Conservation (phyloP, 108 stramenopile species). For the Chaetoceros tenuissimus region DNA sequence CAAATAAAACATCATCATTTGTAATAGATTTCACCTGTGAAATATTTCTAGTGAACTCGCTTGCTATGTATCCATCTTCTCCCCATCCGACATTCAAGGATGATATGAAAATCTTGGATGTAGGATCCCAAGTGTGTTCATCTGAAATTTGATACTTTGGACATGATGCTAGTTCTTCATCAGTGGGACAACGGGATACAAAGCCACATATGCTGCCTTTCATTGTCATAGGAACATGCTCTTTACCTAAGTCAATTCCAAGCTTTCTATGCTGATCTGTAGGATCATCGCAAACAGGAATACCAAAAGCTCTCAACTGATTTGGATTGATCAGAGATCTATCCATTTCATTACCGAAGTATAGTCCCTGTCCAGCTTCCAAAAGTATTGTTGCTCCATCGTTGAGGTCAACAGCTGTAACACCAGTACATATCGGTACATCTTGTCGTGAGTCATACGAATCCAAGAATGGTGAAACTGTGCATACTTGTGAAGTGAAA, state of each 20-base stretch:
- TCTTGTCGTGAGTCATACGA: neutral
- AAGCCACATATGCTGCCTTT: neutral
- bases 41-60: neutral
- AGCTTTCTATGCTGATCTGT: neutral
- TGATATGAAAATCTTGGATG: neutral
- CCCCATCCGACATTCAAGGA: neutral
- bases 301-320: constrained; percentile 7
- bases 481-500: neutral
- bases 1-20: neutral
- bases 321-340: constrained; percentile 11
- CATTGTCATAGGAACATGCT: neutral
- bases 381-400: neutral
- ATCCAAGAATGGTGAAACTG: neutral
- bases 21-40: neutral
- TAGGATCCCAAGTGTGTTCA: constrained; percentile 3
- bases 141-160: neutral
- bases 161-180: constrained; percentile 3
- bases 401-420: neutral
- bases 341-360: neutral
- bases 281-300: constrained; percentile 2
- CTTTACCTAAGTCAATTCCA: neutral
- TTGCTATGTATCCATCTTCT: constrained; percentile 2
- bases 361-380: neutral
- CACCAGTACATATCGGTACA: neutral
- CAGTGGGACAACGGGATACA: neutral